Base-by-base conservation (phyloP, 805 yeast genomes). In the Ogataea zsoltii region DNA sequence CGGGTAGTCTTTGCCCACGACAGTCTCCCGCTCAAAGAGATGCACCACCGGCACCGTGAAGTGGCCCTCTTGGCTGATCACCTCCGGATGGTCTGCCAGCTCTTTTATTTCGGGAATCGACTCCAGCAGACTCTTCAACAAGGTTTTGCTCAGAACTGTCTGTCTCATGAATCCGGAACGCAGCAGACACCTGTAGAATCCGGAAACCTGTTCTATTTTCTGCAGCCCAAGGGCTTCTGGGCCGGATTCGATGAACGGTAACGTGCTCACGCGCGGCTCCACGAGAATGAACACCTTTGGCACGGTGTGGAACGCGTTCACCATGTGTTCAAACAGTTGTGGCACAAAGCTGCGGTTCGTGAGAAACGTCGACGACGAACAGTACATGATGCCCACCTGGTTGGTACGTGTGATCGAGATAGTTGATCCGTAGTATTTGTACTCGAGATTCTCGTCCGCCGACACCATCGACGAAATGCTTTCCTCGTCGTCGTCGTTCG, bases 131-230 rank as follows among this genome's bases (percentile, higher is more conserved):
- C 45, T 49, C 16, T 50, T 51, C 13, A 65, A 25, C 12, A 64
- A 38, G 10, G 19, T 17, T 21, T 46, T 59, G 41, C 51, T 50
- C 16, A 68, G 42, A 16, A 36, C 42, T 3, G 62, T 54, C 15
- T 53, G 54, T 35, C 74, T 77, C 76, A 72, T 73, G 57, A 76
- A 78, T 3, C 83, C 83, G 46, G 69, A 76, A 19, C 77, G 63
- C 6, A 77, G 51, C 13, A 76, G 63, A 47, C 80, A 76, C 46
- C 76, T 62, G 62, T 72, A 74, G 52, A 76, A 74, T 1, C 80
- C 79, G 1, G 71, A 67, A 19, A 72, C 54, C 7, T 57, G 47
- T 31, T 66, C 67, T 46, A 73, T 69, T 19, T 71, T 54, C 3
- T 68, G 72, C 21, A 77, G 47, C 16, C 70, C 50, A 3, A 75